Percentiles rank a stretch among this genome's conserved stretches.
Conservation (phyloP, 1,284 basidiomycete genomes). For the Papiliotrema nemorosa region DNA sequence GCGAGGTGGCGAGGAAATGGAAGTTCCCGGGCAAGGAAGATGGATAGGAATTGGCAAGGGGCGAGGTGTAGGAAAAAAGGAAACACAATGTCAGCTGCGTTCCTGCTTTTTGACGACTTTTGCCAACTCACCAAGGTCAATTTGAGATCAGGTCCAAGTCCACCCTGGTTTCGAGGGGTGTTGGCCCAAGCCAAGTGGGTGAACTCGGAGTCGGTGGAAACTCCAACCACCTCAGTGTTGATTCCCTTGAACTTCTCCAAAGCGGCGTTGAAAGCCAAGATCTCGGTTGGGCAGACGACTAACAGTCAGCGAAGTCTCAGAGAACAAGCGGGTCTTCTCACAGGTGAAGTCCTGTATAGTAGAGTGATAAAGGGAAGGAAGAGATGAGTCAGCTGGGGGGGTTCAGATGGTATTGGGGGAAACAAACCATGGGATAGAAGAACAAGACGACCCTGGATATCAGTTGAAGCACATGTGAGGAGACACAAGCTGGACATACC, state of each 20-base stretch:
- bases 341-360: constrained; percentile 32
- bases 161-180: constrained; percentile 73
- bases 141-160: constrained; percentile 78
- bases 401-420: background rate
- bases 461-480: background rate
- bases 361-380: background rate
- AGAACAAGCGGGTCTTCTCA: constrained; percentile 5
- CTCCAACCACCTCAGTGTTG: constrained; percentile 68
- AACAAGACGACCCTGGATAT: constrained; percentile 65
- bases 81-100: background rate
- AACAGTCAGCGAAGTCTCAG: constrained; percentile 53
- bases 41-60: background rate
- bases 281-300: constrained; percentile 86
- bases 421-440: constrained; percentile 72
- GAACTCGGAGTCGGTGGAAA: constrained; percentile 82
- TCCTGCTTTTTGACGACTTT: background rate
- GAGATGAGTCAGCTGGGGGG: background rate
- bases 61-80: background rate
- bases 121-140: constrained; percentile 26
- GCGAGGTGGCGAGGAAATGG: background rate
- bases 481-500: constrained; percentile 53
- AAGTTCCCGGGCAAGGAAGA: background rate
- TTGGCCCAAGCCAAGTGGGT: constrained; percentile 83
- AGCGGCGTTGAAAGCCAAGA: constrained; percentile 85
- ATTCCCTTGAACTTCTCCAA: constrained; percentile 68